Evolutionary conservation across 2,329 filamentous ascomycete species (phyloP).

Genomic region (Epichloe gansuensis): DNA sequence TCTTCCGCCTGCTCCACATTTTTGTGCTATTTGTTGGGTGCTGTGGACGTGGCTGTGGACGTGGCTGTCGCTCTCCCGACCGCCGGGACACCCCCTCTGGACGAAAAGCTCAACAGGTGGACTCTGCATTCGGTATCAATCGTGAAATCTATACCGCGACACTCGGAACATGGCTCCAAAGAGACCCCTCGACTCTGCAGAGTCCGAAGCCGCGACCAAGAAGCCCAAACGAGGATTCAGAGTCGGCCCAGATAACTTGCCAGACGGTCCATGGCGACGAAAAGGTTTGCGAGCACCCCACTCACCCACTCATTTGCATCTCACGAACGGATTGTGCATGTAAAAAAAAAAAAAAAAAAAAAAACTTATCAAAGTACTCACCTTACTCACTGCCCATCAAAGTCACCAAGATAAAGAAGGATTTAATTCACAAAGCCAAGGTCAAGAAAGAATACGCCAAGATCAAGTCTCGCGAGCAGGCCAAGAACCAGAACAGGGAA

Average conservation of each 20-base stretch:
- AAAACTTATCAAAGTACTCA: too few relatives aligned
- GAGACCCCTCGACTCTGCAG: constrained; percentile 16
- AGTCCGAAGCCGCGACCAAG: constrained; percentile 28
- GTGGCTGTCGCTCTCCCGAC: too few relatives aligned
- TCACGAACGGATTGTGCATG: neutral
- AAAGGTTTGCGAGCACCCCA: constrained; percentile 38
- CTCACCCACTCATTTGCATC: neutral
- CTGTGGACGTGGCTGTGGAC: too few relatives aligned
- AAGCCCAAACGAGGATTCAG: constrained; percentile 60
- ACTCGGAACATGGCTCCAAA: constrained; percentile 19
- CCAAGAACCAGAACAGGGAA: constrained; percentile 11
- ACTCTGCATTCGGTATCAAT: neutral
- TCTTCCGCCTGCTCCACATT: neutral
- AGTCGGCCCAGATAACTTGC: constrained; percentile 79
- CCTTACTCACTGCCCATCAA: constrained; percentile 5
- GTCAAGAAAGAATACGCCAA: constrained; percentile 88
- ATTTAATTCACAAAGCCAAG: constrained; percentile 84
- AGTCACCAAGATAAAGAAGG: constrained; percentile 77
- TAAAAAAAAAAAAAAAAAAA: neutral
- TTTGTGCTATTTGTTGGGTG: neutral
- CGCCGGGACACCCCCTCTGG: too few relatives aligned
- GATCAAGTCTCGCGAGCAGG: constrained; percentile 46
- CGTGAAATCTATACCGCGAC: neutral
- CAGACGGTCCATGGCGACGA: constrained; percentile 75
- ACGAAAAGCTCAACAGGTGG: too few relatives aligned